Evolutionary conservation across 208 protist species (phyloP), one percentile per base, ranked within the genome.

Genomic region (Trypanosoma boissoni): DNA sequence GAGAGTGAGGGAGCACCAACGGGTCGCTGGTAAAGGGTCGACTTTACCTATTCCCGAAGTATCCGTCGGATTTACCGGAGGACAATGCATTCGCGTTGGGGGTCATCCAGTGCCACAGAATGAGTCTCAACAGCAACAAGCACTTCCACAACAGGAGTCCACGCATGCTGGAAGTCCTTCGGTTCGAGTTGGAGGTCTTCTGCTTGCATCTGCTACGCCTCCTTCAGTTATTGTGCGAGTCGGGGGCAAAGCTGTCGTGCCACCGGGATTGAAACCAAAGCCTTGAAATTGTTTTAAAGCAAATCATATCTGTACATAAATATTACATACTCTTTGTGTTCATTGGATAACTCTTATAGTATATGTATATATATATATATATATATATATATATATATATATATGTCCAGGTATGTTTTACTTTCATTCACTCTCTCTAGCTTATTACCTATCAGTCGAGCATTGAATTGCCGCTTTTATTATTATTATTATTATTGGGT

Each of bases 1-100:
- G 14, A 28, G 44, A 44, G 18, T 66, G 16, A 61, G 68, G 3
- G 48, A 48, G 9, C 72, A 81, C 32, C 68, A 80, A 57, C 24
- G n/a, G 6, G 42, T 58, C 31, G 68, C 67, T 0, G 83, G 76
- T 0, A 63, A 41, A 18, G 72, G 74, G 0, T 55, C 72, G 0
- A 53, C 71, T 5, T 59, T 76, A 4, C 70, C 77, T 21, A 46
- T 91, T 3, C 50, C 67, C 0, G 31, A 61, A 23, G 51, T 78
- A 34, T 50, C 34, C 2, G 41, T 80, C 9, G 76, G 68, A 14
- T 57, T 21, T 45, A 20, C 58, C 10, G 64, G 56, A 2, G 14
- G 41, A 10, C 66, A 69, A 0, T 59, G 62, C 16, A 82, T 91
- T 39, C 52, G 76, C 7, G 72, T 91, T 10, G 82, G 82, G 3